A percentile compares a stretch with the other conserved stretches of the same genome.
phyloP scores from a whole-genome alignment of 352 stramenopile species.

The Phytophthora cryptogea region DNA sequence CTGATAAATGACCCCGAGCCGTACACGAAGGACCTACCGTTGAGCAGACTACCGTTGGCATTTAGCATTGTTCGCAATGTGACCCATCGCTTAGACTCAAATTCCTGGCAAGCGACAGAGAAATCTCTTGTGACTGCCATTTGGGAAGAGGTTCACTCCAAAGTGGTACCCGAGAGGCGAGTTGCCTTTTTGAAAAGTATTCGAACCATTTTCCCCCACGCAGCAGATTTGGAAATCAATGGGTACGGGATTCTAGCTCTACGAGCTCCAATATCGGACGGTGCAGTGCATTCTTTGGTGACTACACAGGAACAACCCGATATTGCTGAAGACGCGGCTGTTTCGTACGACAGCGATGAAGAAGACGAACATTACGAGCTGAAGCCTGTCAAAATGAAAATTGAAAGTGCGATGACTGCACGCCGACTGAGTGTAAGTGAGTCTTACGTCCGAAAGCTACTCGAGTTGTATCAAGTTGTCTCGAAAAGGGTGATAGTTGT shows the following conservation, averaged over 20 bases:
- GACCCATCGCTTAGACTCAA: conserved; percentile 16
- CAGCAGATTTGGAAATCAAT: conserved; percentile 48
- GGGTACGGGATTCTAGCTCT: conserved; percentile 22
- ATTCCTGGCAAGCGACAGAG: conserved; percentile 40
- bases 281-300: background rate
- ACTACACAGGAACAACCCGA: conserved; percentile 2
- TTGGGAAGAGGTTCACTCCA: conserved; percentile 53
- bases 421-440: conserved; percentile 40
- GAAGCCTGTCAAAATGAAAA: conserved; percentile 30
- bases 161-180: conserved; percentile 44
- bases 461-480: conserved; percentile 64
- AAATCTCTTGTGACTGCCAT: conserved; percentile 50
- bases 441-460: conserved; percentile 56
- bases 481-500: conserved; percentile 43
- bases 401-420: conserved; percentile 32
- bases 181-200: conserved; percentile 49
- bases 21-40: conserved; percentile 28
- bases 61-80: conserved; percentile 34
- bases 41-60: conserved; percentile 30
- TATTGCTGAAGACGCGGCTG: conserved; percentile 7
- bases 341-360: conserved; percentile 51
- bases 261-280: conserved; percentile 11
- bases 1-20: conserved; percentile 32
- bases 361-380: conserved; percentile 40
- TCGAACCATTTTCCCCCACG: conserved; percentile 41